Evolutionary conservation across 805 yeast species (phyloP).

Genomic region (Candida ortonii): DNA sequence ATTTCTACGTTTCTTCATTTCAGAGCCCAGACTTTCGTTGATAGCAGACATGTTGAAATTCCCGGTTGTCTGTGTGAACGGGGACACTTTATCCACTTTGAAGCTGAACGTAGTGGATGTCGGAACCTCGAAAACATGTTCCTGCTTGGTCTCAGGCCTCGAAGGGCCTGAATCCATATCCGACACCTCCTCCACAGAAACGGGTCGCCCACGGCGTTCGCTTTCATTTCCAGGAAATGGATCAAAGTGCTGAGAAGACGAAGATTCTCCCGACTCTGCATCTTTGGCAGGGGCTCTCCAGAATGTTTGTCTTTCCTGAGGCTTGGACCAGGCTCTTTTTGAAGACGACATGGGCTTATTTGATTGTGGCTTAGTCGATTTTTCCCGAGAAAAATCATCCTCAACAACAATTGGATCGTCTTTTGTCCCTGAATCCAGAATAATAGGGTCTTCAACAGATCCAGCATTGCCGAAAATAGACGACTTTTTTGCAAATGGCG

Average conservation of each 20-base stretch:
- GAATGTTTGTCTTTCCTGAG: too few species aligned
- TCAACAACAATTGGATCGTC: conserved; percentile 32
- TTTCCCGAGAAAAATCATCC: too few species aligned
- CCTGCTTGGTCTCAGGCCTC: too few species aligned
- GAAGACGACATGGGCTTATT: too few species aligned
- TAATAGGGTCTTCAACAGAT: conserved; percentile 25
- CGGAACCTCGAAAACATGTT: conserved; percentile 2
- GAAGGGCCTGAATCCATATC: too few species aligned
- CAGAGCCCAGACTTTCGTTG: conserved; percentile 16
- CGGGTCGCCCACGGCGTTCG: too few species aligned
- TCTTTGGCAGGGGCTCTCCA: neutral
- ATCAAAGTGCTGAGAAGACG: too few species aligned
- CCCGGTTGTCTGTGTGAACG: conserved; percentile 31
- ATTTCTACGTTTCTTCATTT: too few species aligned
- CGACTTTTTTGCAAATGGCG: neutral
- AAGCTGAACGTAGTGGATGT: conserved; percentile 5
- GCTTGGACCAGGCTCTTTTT: too few species aligned
- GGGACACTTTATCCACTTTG: conserved; percentile 24
- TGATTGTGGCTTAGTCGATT: too few species aligned
- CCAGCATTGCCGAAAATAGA: conserved; percentile 12
- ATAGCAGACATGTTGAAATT: conserved; percentile 29
- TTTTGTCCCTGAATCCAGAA: conserved; percentile 27
- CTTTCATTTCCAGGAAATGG: too few species aligned
- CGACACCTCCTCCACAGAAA: too few species aligned
- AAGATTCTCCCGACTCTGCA: conserved; percentile 1